Conservation (phyloP, 2,329 filamentous ascomycete genomes). For the Xylaria arbuscula region DNA sequence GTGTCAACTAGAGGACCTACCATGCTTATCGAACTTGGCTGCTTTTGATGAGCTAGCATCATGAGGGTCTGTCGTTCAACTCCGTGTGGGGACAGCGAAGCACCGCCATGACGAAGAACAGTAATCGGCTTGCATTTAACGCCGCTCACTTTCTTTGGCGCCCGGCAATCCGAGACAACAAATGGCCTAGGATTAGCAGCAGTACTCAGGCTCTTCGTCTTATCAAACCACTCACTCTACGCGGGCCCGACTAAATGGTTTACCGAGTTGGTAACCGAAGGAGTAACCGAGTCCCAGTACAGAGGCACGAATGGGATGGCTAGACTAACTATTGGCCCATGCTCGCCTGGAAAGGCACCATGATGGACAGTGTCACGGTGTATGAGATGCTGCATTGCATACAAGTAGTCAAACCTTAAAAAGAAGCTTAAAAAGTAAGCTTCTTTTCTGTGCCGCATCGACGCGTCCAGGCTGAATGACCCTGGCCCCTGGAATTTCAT, state of each 20-base stretch:
- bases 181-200: conserved; percentile 2
- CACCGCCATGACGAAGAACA: conserved; percentile 36
- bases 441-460: conserved; percentile 33
- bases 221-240: not conserved
- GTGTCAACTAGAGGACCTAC: conserved; percentile 2
- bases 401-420: conserved; percentile 26
- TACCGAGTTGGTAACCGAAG: conserved; percentile 4
- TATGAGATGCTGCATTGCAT: conserved; percentile 7
- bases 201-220: not conserved
- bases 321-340: conserved; percentile 6
- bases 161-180: conserved; percentile 15
- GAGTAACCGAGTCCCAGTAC: conserved; percentile 16
- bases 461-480: conserved; percentile 4
- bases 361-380: not conserved
- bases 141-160: conserved; percentile 4
- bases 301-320: conserved; percentile 10
- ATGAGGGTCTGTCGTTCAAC: conserved; percentile 24
- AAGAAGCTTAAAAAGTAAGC: conserved; percentile 32
- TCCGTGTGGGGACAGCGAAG: conserved; percentile 27
- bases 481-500: not conserved
- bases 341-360: not conserved
- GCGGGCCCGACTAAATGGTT: not conserved
- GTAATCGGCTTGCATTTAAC: conserved; percentile 33
- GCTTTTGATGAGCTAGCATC: conserved; percentile 16
- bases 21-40: conserved; percentile 27